Evolutionary conservation across 306 rosid species (phyloP).

Genomic region (Albizia julibrissin): DNA sequence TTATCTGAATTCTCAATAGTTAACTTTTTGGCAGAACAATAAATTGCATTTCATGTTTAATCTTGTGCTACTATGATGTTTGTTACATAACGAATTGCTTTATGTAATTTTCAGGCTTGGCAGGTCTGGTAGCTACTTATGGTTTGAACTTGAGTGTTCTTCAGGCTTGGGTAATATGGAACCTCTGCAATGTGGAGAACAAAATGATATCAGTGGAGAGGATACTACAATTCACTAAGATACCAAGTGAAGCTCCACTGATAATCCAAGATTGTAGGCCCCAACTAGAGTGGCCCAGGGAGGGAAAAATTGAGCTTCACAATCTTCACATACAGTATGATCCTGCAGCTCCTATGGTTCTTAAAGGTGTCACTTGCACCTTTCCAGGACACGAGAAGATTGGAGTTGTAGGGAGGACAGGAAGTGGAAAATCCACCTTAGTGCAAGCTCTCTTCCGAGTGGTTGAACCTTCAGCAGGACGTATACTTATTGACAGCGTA

Average conservation of each 20-base stretch:
- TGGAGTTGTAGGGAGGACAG: conserved; percentile 84
- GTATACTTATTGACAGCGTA: conserved; percentile 59
- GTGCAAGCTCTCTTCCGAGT: conserved; percentile 80
- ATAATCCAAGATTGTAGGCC: conserved; percentile 60
- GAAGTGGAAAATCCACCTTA: conserved; percentile 87
- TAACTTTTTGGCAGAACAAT: neutral
- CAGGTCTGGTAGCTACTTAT: conserved; percentile 82
- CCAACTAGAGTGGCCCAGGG: conserved; percentile 67
- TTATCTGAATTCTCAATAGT: neutral
- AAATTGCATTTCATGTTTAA: neutral
- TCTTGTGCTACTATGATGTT: neutral
- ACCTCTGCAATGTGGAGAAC: conserved; percentile 89
- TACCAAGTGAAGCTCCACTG: conserved; percentile 75
- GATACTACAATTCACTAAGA: conserved; percentile 67
- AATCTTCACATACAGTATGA: conserved; percentile 66
- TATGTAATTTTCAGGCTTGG: conserved; percentile 61
- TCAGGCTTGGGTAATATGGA: conserved; percentile 93
- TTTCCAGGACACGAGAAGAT: conserved; percentile 68
- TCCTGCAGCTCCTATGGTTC: conserved; percentile 68
- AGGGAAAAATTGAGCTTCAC: conserved; percentile 64
- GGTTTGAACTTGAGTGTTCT: conserved; percentile 78
- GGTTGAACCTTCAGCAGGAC: conserved; percentile 68
- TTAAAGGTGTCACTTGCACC: conserved; percentile 72
- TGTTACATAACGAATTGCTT: conserved; percentile 11
- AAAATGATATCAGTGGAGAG: conserved; percentile 91